phyloP scores from a whole-genome alignment of 2,329 filamentous ascomycete species.

The Colletotrichum sp. region DNA sequence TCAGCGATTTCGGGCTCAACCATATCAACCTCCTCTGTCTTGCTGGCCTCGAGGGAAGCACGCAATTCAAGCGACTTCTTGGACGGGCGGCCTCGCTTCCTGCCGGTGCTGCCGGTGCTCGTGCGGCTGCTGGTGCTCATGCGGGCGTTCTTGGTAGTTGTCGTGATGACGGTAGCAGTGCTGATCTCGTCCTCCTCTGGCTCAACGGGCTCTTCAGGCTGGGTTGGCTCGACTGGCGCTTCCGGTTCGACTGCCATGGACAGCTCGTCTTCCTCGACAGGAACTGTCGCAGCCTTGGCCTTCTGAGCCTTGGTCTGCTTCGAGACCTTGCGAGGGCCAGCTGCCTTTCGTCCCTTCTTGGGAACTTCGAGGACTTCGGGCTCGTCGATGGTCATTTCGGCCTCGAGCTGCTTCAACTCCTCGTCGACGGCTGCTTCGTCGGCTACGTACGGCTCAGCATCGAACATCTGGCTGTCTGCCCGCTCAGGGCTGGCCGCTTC shows the following conservation, averaged over 20 bases:
- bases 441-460: constrained; percentile 48
- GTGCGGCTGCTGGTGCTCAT: constrained; percentile 1
- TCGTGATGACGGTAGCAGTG: constrained; percentile 47
- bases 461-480: constrained; percentile 54
- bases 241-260: constrained; percentile 10
- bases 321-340: constrained; percentile 53
- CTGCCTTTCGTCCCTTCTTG: constrained; percentile 60
- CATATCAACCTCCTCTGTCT: background rate
- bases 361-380: constrained; percentile 47
- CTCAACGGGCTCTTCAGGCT: constrained; percentile 8
- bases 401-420: constrained; percentile 54
- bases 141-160: constrained; percentile 30
- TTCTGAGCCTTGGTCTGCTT: constrained; percentile 57
- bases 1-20: background rate
- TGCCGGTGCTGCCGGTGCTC: constrained; percentile 21
- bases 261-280: constrained; percentile 25
- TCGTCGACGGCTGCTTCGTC: constrained; percentile 56
- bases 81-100: constrained; percentile 37
- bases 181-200: constrained; percentile 43
- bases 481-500: constrained; percentile 32
- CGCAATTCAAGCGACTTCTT: constrained; percentile 34
- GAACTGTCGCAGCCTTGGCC: constrained; percentile 35
- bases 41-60: constrained; percentile 17
- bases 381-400: constrained; percentile 45
- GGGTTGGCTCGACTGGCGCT: background rate